A percentile compares a stretch with the other conserved stretches of the same genome.
These are phyloP conservation scores for Saccharomyces hybrid DNA, from an alignment of 1,139 yeast genomes.

Conservation along the genomic window DNA sequence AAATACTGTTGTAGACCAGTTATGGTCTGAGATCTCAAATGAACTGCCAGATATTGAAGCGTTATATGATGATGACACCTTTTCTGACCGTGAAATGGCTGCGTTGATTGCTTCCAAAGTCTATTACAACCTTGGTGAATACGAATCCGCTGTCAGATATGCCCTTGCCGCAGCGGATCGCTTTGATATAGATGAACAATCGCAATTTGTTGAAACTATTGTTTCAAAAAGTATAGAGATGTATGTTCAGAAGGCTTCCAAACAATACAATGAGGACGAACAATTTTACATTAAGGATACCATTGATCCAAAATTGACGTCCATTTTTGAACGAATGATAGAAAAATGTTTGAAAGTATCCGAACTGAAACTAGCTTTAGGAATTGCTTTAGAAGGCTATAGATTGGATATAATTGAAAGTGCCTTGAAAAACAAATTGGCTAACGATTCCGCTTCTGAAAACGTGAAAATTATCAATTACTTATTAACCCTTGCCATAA, in stretches of 20 bases:
- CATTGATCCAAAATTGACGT: slow-evolving; percentile 57
- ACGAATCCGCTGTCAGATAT: slow-evolving; percentile 80
- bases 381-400: slow-evolving; percentile 83
- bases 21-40: slow-evolving; percentile 98
- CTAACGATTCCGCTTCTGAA: slow-evolving; percentile 39
- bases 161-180: slow-evolving; percentile 74
- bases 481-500: slow-evolving; percentile 66
- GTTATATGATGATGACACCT: slow-evolving; percentile 74
- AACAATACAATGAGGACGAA: slow-evolving; percentile 39
- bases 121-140: slow-evolving; percentile 91
- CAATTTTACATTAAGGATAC: slow-evolving; percentile 15
- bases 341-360: slow-evolving; percentile 63
- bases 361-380: slow-evolving; percentile 78
- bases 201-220: slow-evolving; percentile 90
- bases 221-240: slow-evolving; percentile 86
- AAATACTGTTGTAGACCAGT: slow-evolving; percentile 75
- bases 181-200: slow-evolving; percentile 62
- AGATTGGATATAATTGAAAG: slow-evolving; percentile 73
- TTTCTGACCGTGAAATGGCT: slow-evolving; percentile 73
- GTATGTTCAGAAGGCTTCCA: slow-evolving; percentile 61
- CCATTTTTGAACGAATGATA: slow-evolving; percentile 81
- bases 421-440: slow-evolving; percentile 46
- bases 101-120: slow-evolving; percentile 92
- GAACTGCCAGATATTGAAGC: slow-evolving; percentile 81
- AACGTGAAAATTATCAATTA: slow-evolving; percentile 59